Evolutionary conservation across 2,329 filamentous ascomycete genomes (phyloP).

Genomic region (Keithomyces neogunnii): DNA sequence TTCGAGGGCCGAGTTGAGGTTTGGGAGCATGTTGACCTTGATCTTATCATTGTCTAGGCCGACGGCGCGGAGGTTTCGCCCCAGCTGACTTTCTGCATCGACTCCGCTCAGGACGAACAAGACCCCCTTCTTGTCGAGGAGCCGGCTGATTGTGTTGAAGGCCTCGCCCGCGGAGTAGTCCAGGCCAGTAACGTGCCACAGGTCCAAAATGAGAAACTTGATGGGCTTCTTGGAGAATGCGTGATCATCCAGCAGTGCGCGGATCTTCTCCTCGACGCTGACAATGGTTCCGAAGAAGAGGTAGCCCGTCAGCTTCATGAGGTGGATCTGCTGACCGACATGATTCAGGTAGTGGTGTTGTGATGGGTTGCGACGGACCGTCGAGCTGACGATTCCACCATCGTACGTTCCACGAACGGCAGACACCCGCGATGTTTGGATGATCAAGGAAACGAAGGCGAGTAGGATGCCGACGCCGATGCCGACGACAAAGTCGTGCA

Average conservation of each 20-base stretch:
- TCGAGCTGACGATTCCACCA: slow-evolving; percentile 82
- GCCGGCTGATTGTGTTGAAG: slow-evolving; percentile 83
- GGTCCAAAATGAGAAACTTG: slow-evolving; percentile 80
- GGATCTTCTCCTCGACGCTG: slow-evolving; percentile 82
- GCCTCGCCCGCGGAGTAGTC: slow-evolving; percentile 96
- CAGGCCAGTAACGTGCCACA: slow-evolving; percentile 81
- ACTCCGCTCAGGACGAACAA: slow-evolving; percentile 78
- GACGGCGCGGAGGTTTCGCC: slow-evolving; percentile 71
- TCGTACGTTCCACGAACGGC: slow-evolving; percentile 87
- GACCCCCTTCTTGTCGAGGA: slow-evolving; percentile 70
- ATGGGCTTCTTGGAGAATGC: slow-evolving; percentile 72
- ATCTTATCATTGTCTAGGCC: slow-evolving; percentile 68
- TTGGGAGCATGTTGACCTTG: slow-evolving; percentile 72
- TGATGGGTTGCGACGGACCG: slow-evolving; percentile 81
- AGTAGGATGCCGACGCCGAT: slow-evolving; percentile 88
- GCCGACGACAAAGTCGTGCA: slow-evolving; percentile 92
- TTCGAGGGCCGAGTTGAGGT: slow-evolving; percentile 88
- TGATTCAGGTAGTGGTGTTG: slow-evolving; percentile 81
- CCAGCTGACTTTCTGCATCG: slow-evolving; percentile 65
- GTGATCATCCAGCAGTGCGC: slow-evolving; percentile 73
- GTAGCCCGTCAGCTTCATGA: slow-evolving; percentile 87
- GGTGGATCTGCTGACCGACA: slow-evolving; percentile 79
- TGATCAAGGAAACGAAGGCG: slow-evolving; percentile 82
- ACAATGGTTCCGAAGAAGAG: slow-evolving; percentile 99
- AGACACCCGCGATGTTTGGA: slow-evolving; percentile 83